phyloP scores from a whole-genome alignment of 345 rosid species.

The Sisymbrium irio region DNA sequence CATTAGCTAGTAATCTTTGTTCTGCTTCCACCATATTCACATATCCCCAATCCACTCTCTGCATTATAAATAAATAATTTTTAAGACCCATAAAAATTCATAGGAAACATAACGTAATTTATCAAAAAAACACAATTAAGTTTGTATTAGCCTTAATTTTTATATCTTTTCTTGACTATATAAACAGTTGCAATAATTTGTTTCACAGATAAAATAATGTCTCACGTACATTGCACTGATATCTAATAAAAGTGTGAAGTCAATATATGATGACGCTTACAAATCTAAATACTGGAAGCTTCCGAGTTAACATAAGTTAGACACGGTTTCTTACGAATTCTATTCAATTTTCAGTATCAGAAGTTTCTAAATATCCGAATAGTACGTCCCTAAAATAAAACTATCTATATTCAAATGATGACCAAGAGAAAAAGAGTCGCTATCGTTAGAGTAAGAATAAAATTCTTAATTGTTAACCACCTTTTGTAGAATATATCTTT shows the following conservation, averaged over 20 bases:
- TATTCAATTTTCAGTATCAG: background rate
- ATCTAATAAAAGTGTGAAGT: background rate
- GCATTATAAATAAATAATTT: conserved; percentile 24
- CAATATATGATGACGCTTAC: too few species aligned
- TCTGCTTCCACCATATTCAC: conserved; percentile 89
- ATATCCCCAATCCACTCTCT: conserved; percentile 74
- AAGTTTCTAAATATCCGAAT: background rate
- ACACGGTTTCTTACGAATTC: background rate
- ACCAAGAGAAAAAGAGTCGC: background rate
- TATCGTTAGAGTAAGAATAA: background rate
- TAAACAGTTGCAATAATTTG: too few species aligned
- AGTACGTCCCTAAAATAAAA: background rate
- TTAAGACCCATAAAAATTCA: background rate
- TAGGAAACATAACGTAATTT: background rate
- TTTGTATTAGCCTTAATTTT: background rate
- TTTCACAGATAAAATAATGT: background rate
- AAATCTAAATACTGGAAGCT: background rate
- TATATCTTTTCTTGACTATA: background rate
- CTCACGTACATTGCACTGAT: background rate
- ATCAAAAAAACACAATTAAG: too few species aligned
- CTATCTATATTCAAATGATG: background rate
- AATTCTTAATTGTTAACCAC: conserved; percentile 1
- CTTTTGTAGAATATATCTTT: background rate
- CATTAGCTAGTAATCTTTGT: conserved; percentile 76
- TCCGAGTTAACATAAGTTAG: background rate